phyloP scores from a whole-genome alignment of 1,139 yeast genomes.

The Oligophagozyma castellii region DNA sequence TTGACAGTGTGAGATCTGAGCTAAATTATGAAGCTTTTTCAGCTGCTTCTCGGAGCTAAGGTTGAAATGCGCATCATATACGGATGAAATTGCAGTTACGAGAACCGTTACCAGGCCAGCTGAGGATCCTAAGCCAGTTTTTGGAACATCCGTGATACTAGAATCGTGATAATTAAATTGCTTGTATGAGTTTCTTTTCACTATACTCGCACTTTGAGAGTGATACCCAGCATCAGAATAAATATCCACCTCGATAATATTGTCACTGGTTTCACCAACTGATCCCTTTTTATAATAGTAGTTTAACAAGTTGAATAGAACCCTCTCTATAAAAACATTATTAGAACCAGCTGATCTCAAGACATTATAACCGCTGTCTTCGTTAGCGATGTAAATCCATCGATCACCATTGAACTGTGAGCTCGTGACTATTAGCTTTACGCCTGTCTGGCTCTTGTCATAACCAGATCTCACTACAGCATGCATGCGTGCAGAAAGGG shows the following conservation, averaged over 20 bases:
- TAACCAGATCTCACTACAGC: constrained; percentile 35
- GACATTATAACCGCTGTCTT: constrained; percentile 8
- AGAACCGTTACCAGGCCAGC: constrained; percentile 85
- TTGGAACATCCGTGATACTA: constrained; percentile 61
- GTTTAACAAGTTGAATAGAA: constrained; percentile 40
- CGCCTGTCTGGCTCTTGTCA: constrained; percentile 6
- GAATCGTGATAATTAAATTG: constrained; percentile 46
- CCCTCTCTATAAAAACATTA: constrained; percentile 71
- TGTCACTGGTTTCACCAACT: background rate
- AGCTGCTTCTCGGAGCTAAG: constrained; percentile 10
- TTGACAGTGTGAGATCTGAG: constrained; percentile 82
- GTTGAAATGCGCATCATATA: constrained; percentile 28
- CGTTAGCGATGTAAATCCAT: constrained; percentile 42
- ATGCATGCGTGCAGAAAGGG: constrained; percentile 83
- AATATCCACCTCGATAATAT: constrained; percentile 39
- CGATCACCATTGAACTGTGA: constrained; percentile 66
- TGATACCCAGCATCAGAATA: constrained; percentile 87
- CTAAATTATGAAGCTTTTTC: constrained; percentile 53
- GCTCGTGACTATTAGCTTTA: constrained; percentile 39
- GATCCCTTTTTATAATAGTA: constrained; percentile 30
- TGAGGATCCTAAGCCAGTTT: constrained; percentile 92
- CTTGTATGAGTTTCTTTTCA: constrained; percentile 26
- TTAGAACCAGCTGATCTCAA: constrained; percentile 24
- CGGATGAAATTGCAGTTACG: constrained; percentile 51
- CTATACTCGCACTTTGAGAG: constrained; percentile 42